A percentile compares a stretch with the other conserved stretches of the same genome.
Conservation (phyloP, 2,329 filamentous ascomycete species). For the Beauveria asiatica region DNA sequence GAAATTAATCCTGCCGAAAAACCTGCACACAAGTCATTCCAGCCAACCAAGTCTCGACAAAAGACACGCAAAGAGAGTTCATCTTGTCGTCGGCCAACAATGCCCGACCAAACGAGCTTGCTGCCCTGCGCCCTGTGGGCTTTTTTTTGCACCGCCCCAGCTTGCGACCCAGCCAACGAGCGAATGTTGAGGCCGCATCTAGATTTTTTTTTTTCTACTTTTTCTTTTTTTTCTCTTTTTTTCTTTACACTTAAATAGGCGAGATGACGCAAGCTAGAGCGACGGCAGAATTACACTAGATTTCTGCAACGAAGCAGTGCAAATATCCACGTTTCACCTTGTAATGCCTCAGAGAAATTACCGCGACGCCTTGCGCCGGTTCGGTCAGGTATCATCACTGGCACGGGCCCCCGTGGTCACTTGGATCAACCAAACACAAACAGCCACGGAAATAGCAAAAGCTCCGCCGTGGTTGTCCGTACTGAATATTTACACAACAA, state of each 20-base stretch:
- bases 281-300: background rate
- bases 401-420: conserved; percentile 5
- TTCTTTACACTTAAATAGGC: background rate
- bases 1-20: too few relatives aligned
- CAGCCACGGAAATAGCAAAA: conserved; percentile 6
- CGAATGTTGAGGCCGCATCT: background rate
- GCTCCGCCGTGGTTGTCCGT: background rate
- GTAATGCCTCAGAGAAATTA: conserved; percentile 8
- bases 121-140: too few relatives aligned
- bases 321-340: conserved; percentile 1
- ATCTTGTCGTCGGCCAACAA: too few relatives aligned
- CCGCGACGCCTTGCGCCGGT: conserved; percentile 8
- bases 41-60: too few relatives aligned
- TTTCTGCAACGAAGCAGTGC: background rate
- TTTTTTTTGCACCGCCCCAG: background rate
- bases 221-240: too few relatives aligned
- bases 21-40: too few relatives aligned
- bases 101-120: too few relatives aligned
- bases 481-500: conserved; percentile 3
- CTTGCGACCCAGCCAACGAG: background rate
- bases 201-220: background rate
- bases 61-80: too few relatives aligned
- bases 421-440: conserved; percentile 9
- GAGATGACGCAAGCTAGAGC: background rate
- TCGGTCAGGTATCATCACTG: conserved; percentile 9